A percentile compares a stretch with the other conserved stretches of the same genome.
Evolutionary conservation across 2,329 filamentous ascomycete species (phyloP).

Genomic region (Pestalotiopsis sp.): DNA sequence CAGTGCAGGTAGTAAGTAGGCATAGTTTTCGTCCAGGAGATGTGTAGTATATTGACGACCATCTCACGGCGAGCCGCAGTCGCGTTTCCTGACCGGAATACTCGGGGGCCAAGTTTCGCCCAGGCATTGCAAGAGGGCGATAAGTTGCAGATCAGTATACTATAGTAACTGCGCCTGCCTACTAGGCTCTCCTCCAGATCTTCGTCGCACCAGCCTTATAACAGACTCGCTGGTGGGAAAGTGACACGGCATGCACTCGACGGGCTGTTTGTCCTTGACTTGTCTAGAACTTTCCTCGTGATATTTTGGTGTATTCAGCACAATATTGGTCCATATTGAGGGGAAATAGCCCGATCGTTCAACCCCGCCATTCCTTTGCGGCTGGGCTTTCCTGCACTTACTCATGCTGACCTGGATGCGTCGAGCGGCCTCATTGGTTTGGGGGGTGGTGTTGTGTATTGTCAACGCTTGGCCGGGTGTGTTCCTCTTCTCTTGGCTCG

Average conservation of each 20-base stretch:
- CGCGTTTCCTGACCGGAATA: background rate
- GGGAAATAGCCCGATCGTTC: background rate
- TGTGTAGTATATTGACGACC: background rate
- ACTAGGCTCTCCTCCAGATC: background rate
- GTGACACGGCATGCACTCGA: no score
- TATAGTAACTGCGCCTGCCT: background rate
- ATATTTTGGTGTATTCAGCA: no score
- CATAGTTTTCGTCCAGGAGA: background rate
- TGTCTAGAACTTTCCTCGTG: no score
- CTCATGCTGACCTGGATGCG: slow-evolving; percentile 1
- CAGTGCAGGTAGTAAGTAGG: background rate
- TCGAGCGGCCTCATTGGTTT: slow-evolving; percentile 14
- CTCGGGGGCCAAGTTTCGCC: background rate
- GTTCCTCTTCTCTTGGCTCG: background rate
- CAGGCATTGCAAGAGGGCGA: background rate
- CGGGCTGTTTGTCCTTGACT: no score
- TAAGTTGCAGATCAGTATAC: background rate
- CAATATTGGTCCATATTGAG: no score
- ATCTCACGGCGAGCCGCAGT: background rate
- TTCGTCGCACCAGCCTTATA: no score
- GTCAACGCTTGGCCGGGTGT: background rate
- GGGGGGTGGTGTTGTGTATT: slow-evolving; percentile 8
- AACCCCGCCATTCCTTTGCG: slow-evolving; percentile 1
- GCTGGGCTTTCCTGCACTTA: slow-evolving; percentile 9
- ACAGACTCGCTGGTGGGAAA: no score